Conservation (phyloP, 2,329 filamentous ascomycete genomes). For the Monascus ruber region DNA sequence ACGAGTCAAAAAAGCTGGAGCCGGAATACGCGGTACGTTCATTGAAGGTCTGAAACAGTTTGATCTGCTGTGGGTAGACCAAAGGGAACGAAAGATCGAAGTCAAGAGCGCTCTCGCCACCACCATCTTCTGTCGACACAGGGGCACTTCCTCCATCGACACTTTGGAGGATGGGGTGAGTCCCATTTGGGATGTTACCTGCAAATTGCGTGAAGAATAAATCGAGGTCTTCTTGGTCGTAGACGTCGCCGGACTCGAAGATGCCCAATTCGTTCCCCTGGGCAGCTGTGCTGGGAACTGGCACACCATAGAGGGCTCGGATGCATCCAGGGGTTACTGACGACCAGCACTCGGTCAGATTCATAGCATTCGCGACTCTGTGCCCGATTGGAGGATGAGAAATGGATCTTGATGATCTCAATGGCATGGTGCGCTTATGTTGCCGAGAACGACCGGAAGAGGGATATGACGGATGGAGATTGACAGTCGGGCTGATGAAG, state of each 20-base stretch:
- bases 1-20: slow-evolving; percentile 33
- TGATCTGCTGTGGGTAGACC: slow-evolving; percentile 41
- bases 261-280: slow-evolving; percentile 30
- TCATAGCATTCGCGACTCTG: neutral
- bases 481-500: slow-evolving; percentile 32
- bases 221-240: slow-evolving; percentile 40
- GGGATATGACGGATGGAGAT: slow-evolving; percentile 1
- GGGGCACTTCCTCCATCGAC: slow-evolving; percentile 38
- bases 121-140: slow-evolving; percentile 17
- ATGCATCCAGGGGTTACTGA: slow-evolving; percentile 47
- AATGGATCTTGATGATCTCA: too few relatives aligned
- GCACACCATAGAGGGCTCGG: slow-evolving; percentile 37
- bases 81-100: slow-evolving; percentile 45
- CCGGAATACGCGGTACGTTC: slow-evolving; percentile 21
- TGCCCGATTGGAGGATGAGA: neutral
- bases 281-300: slow-evolving; percentile 6
- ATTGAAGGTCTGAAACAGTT: slow-evolving; percentile 41
- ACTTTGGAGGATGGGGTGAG: slow-evolving; percentile 34
- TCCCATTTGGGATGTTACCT: slow-evolving; percentile 30
- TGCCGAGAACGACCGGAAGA: too few relatives aligned
- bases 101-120: slow-evolving; percentile 43
- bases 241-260: slow-evolving; percentile 44
- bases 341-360: slow-evolving; percentile 4
- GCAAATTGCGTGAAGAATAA: slow-evolving; percentile 36
- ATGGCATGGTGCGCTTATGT: too few relatives aligned